A percentile compares a stretch with the other conserved stretches of the same genome.
Conservation (phyloP, 192 early-diverging fungal genomes). For the Dimargaris cristalligena region DNA sequence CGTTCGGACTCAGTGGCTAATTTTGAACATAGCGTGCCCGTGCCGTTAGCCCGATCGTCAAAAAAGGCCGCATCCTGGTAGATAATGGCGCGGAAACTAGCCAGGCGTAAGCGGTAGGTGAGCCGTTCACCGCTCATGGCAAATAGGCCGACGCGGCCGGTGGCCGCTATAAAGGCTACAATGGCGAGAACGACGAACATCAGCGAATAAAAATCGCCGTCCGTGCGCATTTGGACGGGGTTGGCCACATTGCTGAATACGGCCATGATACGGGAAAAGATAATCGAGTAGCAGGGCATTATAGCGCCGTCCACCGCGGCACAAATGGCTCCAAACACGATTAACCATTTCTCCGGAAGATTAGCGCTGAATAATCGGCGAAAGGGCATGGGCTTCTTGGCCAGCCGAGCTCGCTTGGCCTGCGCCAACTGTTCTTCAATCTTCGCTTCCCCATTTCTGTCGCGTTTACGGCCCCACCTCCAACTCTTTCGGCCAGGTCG, state of each 20-base stretch:
- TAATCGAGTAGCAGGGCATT: slow-evolving; percentile 62
- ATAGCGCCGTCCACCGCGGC: slow-evolving; percentile 51
- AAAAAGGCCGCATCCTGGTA: slow-evolving; percentile 79
- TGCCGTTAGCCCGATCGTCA: slow-evolving; percentile 56
- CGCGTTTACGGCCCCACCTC: no score
- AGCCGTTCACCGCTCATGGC: slow-evolving; percentile 46
- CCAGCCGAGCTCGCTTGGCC: no score
- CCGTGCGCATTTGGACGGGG: slow-evolving; percentile 12
- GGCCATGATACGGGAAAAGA: slow-evolving; percentile 34
- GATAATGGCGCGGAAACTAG: slow-evolving; percentile 54
- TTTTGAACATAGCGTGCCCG: slow-evolving; percentile 60
- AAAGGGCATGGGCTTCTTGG: slow-evolving; percentile 14
- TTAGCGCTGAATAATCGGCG: slow-evolving; percentile 23
- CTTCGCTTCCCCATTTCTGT: no score
- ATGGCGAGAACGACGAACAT: slow-evolving; percentile 35
- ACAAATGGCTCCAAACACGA: slow-evolving; percentile 39
- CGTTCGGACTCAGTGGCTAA: slow-evolving; percentile 66
- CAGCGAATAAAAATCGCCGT: slow-evolving; percentile 33
- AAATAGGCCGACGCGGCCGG: slow-evolving; percentile 40
- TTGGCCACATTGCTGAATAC: slow-evolving; percentile 19
- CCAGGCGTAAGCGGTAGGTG: slow-evolving; percentile 45
- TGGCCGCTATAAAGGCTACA: slow-evolving; percentile 40
- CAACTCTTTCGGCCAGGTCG: no score
- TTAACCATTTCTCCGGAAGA: slow-evolving; percentile 18
- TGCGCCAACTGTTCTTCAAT: no score